These are phyloP conservation scores for Metschnikowia kunwiensis DNA, from an alignment of 805 yeast species.

Conservation along the genomic window DNA sequence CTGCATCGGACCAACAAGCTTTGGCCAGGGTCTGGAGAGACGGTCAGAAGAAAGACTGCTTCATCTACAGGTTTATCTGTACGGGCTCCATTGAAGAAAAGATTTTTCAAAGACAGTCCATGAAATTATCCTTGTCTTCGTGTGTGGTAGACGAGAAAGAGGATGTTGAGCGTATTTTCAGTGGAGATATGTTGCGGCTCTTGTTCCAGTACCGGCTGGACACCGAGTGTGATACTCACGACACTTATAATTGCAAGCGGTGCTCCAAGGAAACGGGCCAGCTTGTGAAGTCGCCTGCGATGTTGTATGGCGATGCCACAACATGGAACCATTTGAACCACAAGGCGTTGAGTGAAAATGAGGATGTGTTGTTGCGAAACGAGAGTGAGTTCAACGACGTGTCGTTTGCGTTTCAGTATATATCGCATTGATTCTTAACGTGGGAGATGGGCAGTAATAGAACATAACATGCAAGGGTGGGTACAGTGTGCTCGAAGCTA, in stretches of 20 bases:
- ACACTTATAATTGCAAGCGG: conserved; percentile 82
- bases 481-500: too few species aligned
- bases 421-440: conserved; percentile 58
- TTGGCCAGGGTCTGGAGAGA: conserved; percentile 98
- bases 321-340: conserved; percentile 92
- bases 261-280: conserved; percentile 58
- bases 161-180: conserved; percentile 89
- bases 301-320: conserved; percentile 96
- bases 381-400: conserved; percentile 69
- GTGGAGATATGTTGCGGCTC: conserved; percentile 73
- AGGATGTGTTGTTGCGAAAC: conserved; percentile 73
- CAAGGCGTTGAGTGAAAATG: conserved; percentile 56
- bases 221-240: conserved; percentile 87
- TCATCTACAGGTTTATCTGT: conserved; percentile 86
- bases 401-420: conserved; percentile 87
- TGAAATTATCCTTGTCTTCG: conserved; percentile 88
- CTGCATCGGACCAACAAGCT: conserved; percentile 98
- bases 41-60: conserved; percentile 96
- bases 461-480: too few species aligned
- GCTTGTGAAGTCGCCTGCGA: conserved; percentile 63
- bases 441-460: too few species aligned
- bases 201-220: conserved; percentile 67
- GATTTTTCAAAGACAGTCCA: conserved; percentile 91
- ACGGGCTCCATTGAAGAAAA: conserved; percentile 97
- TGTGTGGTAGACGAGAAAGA: conserved; percentile 97